Evolutionary conservation across 2,329 filamentous ascomycete genomes (phyloP).

Genomic region (Xylaria arbuscula): DNA sequence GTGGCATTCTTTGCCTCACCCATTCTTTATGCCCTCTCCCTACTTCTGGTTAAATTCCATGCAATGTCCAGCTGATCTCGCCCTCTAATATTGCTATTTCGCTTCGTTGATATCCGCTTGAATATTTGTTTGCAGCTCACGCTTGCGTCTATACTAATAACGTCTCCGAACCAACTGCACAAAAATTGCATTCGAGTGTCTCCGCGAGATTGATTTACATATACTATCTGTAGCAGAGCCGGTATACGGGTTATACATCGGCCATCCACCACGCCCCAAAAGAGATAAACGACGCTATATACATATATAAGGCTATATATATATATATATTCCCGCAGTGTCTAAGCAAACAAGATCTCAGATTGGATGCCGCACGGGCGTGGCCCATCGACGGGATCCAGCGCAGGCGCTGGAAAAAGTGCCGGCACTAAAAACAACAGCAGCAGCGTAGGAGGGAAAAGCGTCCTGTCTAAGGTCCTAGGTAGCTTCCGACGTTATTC

Average conservation of each 20-base stretch:
- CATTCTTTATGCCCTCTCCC: conserved; percentile 9
- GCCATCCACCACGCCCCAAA: background rate
- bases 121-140: background rate
- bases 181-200: no score
- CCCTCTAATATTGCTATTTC: background rate
- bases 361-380: conserved; percentile 22
- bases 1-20: background rate
- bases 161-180: background rate
- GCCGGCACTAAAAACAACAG: conserved; percentile 9
- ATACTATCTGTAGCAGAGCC: conserved; percentile 1
- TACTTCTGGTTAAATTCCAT: background rate
- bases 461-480: conserved; percentile 29
- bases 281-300: background rate
- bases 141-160: background rate
- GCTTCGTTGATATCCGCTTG: background rate
- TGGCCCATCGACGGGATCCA: conserved; percentile 15
- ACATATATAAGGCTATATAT: no score
- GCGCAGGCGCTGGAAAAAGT: conserved; percentile 2
- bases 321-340: background rate
- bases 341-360: no score
- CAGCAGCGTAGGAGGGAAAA: conserved; percentile 13
- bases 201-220: background rate
- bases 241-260: conserved; percentile 29
- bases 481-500: conserved; percentile 19
- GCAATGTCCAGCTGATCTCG: background rate